Base-by-base conservation (phyloP, 2,329 filamentous ascomycete species). In the Trichoderma sp. region DNA sequence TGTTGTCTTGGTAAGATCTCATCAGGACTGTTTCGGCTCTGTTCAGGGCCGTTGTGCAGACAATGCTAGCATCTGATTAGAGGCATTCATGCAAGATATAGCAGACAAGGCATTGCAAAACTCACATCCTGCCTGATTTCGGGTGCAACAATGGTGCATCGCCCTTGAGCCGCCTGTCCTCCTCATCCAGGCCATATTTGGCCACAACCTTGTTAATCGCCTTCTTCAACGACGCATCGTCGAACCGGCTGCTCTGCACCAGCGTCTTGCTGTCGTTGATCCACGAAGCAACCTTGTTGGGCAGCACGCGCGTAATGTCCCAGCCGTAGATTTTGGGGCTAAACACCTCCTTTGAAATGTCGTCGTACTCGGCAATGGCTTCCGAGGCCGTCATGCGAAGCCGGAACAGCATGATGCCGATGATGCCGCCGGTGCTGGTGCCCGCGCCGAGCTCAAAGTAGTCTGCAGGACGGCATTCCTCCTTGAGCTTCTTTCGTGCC, bases 331-430 rank as follows among this genome's bases (percentile, higher is more conserved):
- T 46, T 5, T 56, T 56, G 7, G 63, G 63, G 37, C 63, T 66
- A 30, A 66, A 66, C 26, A 66, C 63, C 39, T 66, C 63, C 8
- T 66, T 58, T 37, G 63, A 56, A 3, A 66, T 66, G 1, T 34
- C n/a, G 34, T 66, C 63, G 63, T 66, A 66, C 16, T 66, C 34
- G 1, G 32, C 26, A 11, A 66, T 66, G 37, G 63, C 63, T 4
- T 66, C 37, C 1, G 63, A 66, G 7, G 63, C 52, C n/a, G 52
- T 66, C 63, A 66, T 66, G 63, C 63, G 63, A 56, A 66, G 63
- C 37, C 63, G 63, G 54, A 66, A 66, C 11, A 66, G 63, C 63
- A 66, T 66, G 37, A 66, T 66, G n/a, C 63, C 63, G 28, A 66
- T 66, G 37, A 66, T 66, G 8, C 63, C 63, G 5, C 63, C 63